phyloP scores from a whole-genome alignment of 805 yeast species.

The Hemisphaericaspora nanyangensis region DNA sequence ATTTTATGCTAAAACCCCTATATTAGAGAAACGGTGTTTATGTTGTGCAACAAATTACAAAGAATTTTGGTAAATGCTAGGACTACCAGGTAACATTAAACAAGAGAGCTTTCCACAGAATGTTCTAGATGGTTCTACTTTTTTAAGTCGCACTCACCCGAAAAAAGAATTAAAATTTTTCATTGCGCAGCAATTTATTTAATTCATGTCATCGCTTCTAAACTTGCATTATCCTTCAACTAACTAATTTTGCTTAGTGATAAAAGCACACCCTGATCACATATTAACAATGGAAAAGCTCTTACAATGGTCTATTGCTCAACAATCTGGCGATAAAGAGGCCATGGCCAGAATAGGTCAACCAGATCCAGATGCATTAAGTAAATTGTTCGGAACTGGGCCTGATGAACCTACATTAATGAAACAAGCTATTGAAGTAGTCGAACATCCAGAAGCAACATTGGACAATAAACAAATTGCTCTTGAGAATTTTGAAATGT shows the following conservation, averaged over 20 bases:
- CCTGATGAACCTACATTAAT: slow-evolving; percentile 88
- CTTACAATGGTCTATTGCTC: slow-evolving; percentile 86
- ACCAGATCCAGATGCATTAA: slow-evolving; percentile 76
- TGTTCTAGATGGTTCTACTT: not conserved
- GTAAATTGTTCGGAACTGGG: slow-evolving; percentile 64
- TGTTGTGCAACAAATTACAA: no score
- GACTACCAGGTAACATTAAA: no score
- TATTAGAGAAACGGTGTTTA: no score
- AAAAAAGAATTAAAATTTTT: no score
- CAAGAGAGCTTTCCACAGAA: no score
- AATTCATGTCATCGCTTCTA: not conserved
- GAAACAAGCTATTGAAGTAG: slow-evolving; percentile 69
- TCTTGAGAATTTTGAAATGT: slow-evolving; percentile 87
- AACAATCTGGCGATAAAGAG: slow-evolving; percentile 68
- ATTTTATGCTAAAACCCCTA: no score
- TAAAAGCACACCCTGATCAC: not conserved
- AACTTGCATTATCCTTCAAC: not conserved
- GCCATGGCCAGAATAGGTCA: slow-evolving; percentile 59
- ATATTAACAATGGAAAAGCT: slow-evolving; percentile 70
- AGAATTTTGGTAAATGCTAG: no score
- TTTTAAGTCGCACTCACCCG: not conserved
- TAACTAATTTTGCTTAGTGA: not conserved
- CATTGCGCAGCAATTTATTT: not conserved
- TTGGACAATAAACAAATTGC: slow-evolving; percentile 68
- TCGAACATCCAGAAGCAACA: slow-evolving; percentile 53